These are phyloP conservation scores for Haematococcus sp. DNA, from an alignment of 139 green algal genomes.

Conservation along the genomic window DNA sequence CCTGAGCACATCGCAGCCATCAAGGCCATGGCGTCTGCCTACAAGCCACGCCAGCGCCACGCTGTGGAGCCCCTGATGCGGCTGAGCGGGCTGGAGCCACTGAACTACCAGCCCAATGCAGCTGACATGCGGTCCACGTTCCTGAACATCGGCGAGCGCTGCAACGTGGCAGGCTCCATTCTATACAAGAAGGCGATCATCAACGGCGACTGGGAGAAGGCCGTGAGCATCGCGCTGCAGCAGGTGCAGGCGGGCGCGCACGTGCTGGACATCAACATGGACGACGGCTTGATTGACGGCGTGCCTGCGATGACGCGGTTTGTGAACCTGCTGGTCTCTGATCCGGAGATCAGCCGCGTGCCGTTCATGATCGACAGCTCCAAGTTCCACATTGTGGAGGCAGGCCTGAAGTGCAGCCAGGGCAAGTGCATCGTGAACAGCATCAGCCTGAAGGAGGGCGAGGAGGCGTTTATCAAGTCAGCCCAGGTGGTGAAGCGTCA, in stretches of 20 bases:
- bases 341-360: slow-evolving; percentile 91
- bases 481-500: slow-evolving; percentile 84
- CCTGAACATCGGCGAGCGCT: slow-evolving; percentile 95
- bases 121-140: slow-evolving; percentile 83
- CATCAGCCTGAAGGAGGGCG: slow-evolving; percentile 97
- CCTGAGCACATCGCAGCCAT: slow-evolving; percentile 90
- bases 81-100: slow-evolving; percentile 90
- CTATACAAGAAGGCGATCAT: slow-evolving; percentile 98
- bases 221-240: slow-evolving; percentile 62
- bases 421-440: slow-evolving; percentile 99
- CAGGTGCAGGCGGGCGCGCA: slow-evolving; percentile 77
- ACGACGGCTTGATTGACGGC: slow-evolving; percentile 96
- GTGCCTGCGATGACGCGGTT: slow-evolving; percentile 94
- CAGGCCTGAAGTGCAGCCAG: slow-evolving; percentile 91
- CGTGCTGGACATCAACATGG: slow-evolving; percentile 99
- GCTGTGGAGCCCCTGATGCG: slow-evolving; percentile 77
- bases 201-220: slow-evolving; percentile 93
- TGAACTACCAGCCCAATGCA: slow-evolving; percentile 86
- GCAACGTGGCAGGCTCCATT: slow-evolving; percentile 95
- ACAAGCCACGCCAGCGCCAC: slow-evolving; percentile 60
- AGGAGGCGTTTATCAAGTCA: slow-evolving; percentile 86
- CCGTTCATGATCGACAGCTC: slow-evolving; percentile 99
- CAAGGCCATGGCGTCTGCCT: slow-evolving; percentile 60
- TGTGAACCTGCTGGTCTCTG: slow-evolving; percentile 95
- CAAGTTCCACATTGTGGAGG: slow-evolving; percentile 98